These are phyloP conservation scores for Dryadomyces sulphureus DNA, from an alignment of 2,329 filamentous ascomycete species.

Conservation along the genomic window DNA sequence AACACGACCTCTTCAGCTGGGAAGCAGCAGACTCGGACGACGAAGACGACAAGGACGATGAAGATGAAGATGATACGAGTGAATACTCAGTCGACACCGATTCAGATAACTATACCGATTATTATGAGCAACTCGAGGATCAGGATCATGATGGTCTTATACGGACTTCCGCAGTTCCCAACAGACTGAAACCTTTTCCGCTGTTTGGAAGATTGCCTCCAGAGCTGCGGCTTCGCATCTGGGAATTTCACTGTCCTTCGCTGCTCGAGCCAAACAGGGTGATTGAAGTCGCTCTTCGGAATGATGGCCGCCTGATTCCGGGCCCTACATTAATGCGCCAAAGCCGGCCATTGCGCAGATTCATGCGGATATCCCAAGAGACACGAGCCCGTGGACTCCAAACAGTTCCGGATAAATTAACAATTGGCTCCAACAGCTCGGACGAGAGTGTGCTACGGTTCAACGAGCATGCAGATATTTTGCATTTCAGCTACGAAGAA, in stretches of 20 bases:
- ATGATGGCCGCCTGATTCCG: not conserved
- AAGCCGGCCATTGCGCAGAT: not conserved
- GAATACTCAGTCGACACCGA: not conserved
- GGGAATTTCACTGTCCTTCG: slow-evolving; percentile 9
- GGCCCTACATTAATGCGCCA: not conserved
- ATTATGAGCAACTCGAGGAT: not conserved
- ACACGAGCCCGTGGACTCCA: slow-evolving; percentile 7
- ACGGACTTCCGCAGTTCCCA: not conserved
- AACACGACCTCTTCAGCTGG: not conserved
- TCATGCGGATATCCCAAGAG: slow-evolving; percentile 9
- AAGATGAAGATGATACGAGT: not conserved
- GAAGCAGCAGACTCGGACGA: not conserved
- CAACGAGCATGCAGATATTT: slow-evolving; percentile 7
- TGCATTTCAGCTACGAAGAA: slow-evolving; percentile 5
- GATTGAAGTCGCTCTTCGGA: slow-evolving; percentile 1
- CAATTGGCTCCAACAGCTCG: not conserved
- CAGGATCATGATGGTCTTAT: not conserved
- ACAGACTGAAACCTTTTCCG: slow-evolving; percentile 2
- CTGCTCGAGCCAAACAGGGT: slow-evolving; percentile 3
- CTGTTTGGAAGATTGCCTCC: slow-evolving; percentile 7
- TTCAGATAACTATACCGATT: not conserved
- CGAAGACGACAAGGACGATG: not conserved
- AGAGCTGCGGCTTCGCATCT: slow-evolving; percentile 11
- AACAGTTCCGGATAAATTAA: slow-evolving; percentile 9
- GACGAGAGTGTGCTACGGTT: slow-evolving; percentile 6